Evolutionary conservation across 1,284 basidiomycete species (phyloP).

Genomic region (Tilletia indica): DNA sequence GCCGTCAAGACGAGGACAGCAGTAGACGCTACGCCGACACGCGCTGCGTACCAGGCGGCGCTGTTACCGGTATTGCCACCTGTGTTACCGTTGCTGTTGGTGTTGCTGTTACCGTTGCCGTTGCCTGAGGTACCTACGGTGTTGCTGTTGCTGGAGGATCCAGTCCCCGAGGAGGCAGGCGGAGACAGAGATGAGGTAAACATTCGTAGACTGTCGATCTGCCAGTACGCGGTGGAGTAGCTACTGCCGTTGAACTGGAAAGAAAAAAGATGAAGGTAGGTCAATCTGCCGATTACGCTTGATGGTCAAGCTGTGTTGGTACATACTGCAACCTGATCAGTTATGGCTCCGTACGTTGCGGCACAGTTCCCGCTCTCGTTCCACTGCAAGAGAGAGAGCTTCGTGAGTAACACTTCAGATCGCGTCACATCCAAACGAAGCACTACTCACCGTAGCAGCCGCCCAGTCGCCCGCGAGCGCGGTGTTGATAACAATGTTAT

Average conservation of each 20-base stretch:
- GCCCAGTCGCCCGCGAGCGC: constrained; percentile 52
- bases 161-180: not conserved
- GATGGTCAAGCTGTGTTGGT: constrained; percentile 30
- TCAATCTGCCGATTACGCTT: constrained; percentile 23
- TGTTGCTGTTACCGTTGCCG: constrained; percentile 10
- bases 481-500: constrained; percentile 50
- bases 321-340: constrained; percentile 20
- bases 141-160: not conserved
- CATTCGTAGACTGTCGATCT: constrained; percentile 35
- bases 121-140: not conserved
- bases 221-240: constrained; percentile 46
- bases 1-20: not conserved
- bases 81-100: not conserved
- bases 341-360: constrained; percentile 13
- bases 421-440: not conserved
- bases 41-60: not conserved
- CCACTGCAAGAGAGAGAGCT: not conserved
- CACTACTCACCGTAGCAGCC: constrained; percentile 21
- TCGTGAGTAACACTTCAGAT: not conserved
- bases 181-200: constrained; percentile 26
- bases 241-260: constrained; percentile 40
- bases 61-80: not conserved
- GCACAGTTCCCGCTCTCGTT: constrained; percentile 17
- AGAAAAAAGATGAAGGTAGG: constrained; percentile 37
- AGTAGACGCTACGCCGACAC: no score